Base-by-base conservation (phyloP, 1,284 basidiomycete species). In the Microbotryum saponariae region DNA sequence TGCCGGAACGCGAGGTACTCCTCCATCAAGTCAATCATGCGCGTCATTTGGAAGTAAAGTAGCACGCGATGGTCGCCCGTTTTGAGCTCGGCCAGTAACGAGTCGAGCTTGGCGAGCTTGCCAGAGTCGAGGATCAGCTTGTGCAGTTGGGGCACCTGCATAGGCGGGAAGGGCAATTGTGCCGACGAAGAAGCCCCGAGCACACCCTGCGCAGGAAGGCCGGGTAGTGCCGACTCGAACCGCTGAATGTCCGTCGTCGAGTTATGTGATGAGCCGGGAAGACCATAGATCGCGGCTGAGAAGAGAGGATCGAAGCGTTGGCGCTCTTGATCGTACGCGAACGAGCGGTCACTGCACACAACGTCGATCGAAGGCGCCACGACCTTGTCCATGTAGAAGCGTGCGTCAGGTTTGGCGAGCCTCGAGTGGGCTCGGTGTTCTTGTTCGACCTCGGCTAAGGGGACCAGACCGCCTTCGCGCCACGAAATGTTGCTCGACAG, bases 1-100 rank as follows among this genome's bases (percentile, higher is more conserved):
- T 97, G 94, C 8, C 94, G 85, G 78, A 90, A 97, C 70, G 97
- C 92, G 60, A 99, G 81, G 76, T 97, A 99, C 75, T 99, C 96
- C 76, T 98, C 96, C 85, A 98, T 94, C 63, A 99, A 80, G 75
- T 98, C 94, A 85, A 98, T 97, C 96, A 98, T 98, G 67, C 87
- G 84, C 27, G 96, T 98, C 96, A 99, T 98, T 77, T 99, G 96
- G 86, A 97, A 98, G 79, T 98, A 99, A 56, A 99, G 83, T 69
- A 99, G 78, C 25, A 97, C 92, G 54, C 93, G 86, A 77, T 99
- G 96, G 60, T 93, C 93, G 12, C 86, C 88, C 42, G 85, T 82
- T 78, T 97, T 98, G 65, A 99, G 84, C 73, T 97, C 89, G 65
- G 91, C 88, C 12, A 99, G 80, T 33, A 99, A 79, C 25, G 81